Conservation (phyloP, 805 yeast species). For the Candida broadrunensis region DNA sequence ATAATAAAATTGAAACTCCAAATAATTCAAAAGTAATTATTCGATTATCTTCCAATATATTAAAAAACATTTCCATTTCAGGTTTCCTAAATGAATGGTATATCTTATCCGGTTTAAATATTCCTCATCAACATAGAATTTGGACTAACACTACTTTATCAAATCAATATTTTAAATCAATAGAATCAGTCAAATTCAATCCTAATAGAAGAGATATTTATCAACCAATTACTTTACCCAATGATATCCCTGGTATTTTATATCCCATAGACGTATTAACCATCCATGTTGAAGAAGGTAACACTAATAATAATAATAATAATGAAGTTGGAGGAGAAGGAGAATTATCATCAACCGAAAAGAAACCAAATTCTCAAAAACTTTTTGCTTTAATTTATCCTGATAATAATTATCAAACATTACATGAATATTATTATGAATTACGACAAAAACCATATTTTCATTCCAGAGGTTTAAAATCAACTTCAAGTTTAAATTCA, state of each 20-base stretch:
- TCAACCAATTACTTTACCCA: constrained; percentile 31
- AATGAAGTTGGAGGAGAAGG: no score
- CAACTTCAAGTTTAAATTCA: constrained; percentile 3
- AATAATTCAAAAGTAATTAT: constrained; percentile 14
- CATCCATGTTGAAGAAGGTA: no score
- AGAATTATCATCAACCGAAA: no score
- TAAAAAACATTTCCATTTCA: constrained; percentile 16
- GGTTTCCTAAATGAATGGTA: constrained; percentile 35
- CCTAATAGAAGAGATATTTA: no score
- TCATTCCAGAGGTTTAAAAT: background rate
- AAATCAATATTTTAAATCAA: no score
- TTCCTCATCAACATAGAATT: no score
- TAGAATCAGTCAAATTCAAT: no score
- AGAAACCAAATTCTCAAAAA: no score
- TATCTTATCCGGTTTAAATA: no score
- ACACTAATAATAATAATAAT: no score
- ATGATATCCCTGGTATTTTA: constrained; percentile 22
- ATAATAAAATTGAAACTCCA: constrained; percentile 13
- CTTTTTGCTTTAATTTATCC: constrained; percentile 20
- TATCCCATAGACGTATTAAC: constrained; percentile 20
- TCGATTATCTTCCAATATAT: constrained; percentile 22
- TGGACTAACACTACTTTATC: no score
- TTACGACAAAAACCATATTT: background rate
- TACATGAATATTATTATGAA: constrained; percentile 6
- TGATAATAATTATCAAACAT: constrained; percentile 13